These are phyloP conservation scores for Candida tallmaniae DNA, from an alignment of 805 yeast species.

Conservation along the genomic window DNA sequence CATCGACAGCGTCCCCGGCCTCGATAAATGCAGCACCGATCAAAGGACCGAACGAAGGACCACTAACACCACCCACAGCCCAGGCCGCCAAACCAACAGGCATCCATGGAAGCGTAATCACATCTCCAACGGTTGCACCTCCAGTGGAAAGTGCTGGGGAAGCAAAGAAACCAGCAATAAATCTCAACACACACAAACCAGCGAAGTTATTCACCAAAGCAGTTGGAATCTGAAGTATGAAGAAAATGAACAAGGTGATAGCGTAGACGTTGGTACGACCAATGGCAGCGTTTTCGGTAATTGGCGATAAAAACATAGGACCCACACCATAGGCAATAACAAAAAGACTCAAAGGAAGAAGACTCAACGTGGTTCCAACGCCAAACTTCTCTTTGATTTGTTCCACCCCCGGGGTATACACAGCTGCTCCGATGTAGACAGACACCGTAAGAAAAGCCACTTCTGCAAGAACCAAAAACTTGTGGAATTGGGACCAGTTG, in stretches of 20 bases:
- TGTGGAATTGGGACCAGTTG: conserved; percentile 49
- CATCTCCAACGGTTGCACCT: conserved; percentile 54
- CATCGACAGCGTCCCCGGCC: conserved; percentile 16
- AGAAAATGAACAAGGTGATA: conserved; percentile 44
- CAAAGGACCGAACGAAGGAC: conserved; percentile 55
- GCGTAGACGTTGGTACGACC: conserved; percentile 54
- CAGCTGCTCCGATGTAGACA: conserved; percentile 54
- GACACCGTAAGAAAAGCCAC: conserved; percentile 24
- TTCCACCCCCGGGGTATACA: conserved; percentile 50
- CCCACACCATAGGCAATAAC: conserved; percentile 63
- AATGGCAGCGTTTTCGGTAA: conserved; percentile 50
- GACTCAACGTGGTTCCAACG: conserved; percentile 40
- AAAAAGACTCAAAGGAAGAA: conserved; percentile 50
- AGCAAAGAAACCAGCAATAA: conserved; percentile 51
- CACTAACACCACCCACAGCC: conserved; percentile 51
- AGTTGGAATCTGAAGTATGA: conserved; percentile 53
- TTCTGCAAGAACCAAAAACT: conserved; percentile 31
- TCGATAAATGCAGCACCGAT: conserved; percentile 54
- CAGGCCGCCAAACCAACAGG: conserved; percentile 49
- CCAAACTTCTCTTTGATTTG: conserved; percentile 42
- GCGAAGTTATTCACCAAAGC: conserved; percentile 51
- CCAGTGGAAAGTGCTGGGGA: conserved; percentile 57
- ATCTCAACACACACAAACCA: conserved; percentile 47
- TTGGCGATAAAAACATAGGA: conserved; percentile 56
- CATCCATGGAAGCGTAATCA: conserved; percentile 35